Percentiles rank a stretch among this genome's conserved stretches.
phyloP scores from a whole-genome alignment of 176 grass and related monocot species.

The Zea luxurians region DNA sequence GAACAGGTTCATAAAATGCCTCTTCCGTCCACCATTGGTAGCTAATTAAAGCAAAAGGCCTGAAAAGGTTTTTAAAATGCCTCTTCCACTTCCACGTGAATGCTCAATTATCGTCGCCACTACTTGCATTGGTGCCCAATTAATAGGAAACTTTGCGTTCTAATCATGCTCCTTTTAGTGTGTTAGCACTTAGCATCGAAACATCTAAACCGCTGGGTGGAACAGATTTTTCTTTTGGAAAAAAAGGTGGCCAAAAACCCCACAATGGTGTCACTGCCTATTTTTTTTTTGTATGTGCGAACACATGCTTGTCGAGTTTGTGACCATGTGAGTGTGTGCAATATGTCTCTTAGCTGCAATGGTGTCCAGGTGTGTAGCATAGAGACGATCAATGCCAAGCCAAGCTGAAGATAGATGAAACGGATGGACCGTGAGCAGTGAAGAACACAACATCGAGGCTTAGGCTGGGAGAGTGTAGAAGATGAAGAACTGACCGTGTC shows the following conservation, averaged over 20 bases:
- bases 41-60: not conserved
- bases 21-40: not conserved
- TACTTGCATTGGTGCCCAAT: slow-evolving; percentile 12
- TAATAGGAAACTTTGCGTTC: slow-evolving; percentile 8
- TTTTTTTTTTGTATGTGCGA: too few relatives aligned
- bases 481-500: too few relatives aligned
- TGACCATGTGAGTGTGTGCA: too few relatives aligned
- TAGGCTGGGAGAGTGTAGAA: too few relatives aligned
- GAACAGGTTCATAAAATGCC: not conserved
- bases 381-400: too few relatives aligned
- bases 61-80: not conserved
- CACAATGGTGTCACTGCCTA: not conserved
- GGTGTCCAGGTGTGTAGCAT: too few relatives aligned
- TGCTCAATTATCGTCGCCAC: slow-evolving; percentile 19
- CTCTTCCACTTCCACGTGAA: not conserved
- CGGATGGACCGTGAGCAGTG: too few relatives aligned
- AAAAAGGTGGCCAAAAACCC: not conserved
- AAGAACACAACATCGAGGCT: too few relatives aligned
- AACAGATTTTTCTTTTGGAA: not conserved
- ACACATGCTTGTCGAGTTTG: too few relatives aligned
- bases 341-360: too few relatives aligned
- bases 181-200: not conserved
- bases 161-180: not conserved
- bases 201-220: slow-evolving; percentile 10
- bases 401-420: too few relatives aligned